phyloP scores from a whole-genome alignment of 2,329 filamentous ascomycete species.

The Colletotrichum shisoi region DNA sequence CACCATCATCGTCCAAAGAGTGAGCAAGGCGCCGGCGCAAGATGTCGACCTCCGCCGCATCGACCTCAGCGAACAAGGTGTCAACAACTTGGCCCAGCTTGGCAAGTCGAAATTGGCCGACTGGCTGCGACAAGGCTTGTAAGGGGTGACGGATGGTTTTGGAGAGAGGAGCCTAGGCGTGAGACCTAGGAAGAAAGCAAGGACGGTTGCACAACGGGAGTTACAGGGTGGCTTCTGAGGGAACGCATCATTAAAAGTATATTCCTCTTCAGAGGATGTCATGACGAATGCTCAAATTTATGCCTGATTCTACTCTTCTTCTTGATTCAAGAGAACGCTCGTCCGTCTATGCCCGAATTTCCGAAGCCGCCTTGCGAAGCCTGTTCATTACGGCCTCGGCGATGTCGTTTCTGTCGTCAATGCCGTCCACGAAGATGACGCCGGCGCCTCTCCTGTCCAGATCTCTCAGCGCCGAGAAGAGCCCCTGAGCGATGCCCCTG shows the following conservation, averaged over 20 bases:
- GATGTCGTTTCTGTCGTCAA: slow-evolving; percentile 79
- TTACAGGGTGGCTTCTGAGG: slow-evolving; percentile 39
- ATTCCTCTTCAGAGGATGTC: slow-evolving; percentile 22
- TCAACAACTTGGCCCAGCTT: slow-evolving; percentile 92
- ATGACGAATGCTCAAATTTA: slow-evolving; percentile 40
- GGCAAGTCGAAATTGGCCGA: slow-evolving; percentile 91
- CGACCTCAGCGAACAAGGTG: slow-evolving; percentile 92
- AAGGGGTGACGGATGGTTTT: slow-evolving; percentile 43
- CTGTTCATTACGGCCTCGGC: slow-evolving; percentile 88
- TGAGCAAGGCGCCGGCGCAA: slow-evolving; percentile 88
- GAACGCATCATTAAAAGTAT: slow-evolving; percentile 40
- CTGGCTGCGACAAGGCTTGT: slow-evolving; percentile 85
- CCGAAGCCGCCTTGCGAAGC: slow-evolving; percentile 77
- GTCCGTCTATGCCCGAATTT: slow-evolving; percentile 59
- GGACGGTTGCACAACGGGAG: slow-evolving; percentile 31
- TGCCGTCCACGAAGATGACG: slow-evolving; percentile 89
- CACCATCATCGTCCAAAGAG: slow-evolving; percentile 88
- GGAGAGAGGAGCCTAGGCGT: slow-evolving; percentile 2
- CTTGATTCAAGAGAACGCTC: background rate
- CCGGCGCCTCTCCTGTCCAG: slow-evolving; percentile 82
- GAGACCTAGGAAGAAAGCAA: slow-evolving; percentile 15
- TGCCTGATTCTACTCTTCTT: slow-evolving; percentile 37
- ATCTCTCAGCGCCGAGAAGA: slow-evolving; percentile 87
- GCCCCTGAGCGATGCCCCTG: slow-evolving; percentile 78
- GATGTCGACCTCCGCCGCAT: slow-evolving; percentile 93